Conservation (phyloP, 1,139 yeast species). For the Lizanozyma gosingica region DNA sequence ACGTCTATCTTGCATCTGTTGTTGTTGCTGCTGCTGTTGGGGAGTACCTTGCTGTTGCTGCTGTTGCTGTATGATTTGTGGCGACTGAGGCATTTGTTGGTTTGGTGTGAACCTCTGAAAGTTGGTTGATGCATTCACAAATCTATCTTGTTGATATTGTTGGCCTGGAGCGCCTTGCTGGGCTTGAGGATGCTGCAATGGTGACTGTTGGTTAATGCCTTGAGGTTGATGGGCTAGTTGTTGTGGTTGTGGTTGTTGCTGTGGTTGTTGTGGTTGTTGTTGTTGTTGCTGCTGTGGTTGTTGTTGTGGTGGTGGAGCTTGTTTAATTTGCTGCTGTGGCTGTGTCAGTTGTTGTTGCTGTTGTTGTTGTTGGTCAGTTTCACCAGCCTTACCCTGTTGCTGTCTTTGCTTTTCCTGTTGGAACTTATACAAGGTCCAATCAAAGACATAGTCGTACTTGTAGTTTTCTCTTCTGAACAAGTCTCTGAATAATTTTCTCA, state of each 20-base stretch:
- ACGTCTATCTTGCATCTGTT: neutral
- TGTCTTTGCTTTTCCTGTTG: conserved; percentile 54
- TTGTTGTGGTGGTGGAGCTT: conserved; percentile 11
- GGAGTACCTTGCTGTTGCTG: conserved; percentile 8
- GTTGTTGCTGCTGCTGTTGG: conserved; percentile 12
- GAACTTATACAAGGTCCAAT: conserved; percentile 91
- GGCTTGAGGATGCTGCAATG: conserved; percentile 9
- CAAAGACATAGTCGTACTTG: conserved; percentile 89
- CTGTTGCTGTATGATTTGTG: conserved; percentile 8
- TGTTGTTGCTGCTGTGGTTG: conserved; percentile 13
- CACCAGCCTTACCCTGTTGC: conserved; percentile 30
- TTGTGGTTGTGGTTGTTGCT: conserved; percentile 8
- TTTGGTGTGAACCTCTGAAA: neutral
- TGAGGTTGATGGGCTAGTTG: conserved; percentile 7
- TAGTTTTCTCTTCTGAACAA: conserved; percentile 82
- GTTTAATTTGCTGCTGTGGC: conserved; percentile 6
- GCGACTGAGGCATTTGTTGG: conserved; percentile 5
- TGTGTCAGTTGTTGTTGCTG: conserved; percentile 2
- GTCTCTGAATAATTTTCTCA: conserved; percentile 86
- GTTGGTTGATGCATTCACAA: neutral
- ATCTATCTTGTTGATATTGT: neutral
- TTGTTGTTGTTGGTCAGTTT: conserved; percentile 21
- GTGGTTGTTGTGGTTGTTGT: conserved; percentile 4
- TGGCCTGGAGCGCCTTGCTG: conserved; percentile 1
- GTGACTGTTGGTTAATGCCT: conserved; percentile 8